A percentile compares a stretch with the other conserved stretches of the same genome.
phyloP scores from a whole-genome alignment of 495 filamentous ascomycete genomes.

The Penicillium dipodomyicola region DNA sequence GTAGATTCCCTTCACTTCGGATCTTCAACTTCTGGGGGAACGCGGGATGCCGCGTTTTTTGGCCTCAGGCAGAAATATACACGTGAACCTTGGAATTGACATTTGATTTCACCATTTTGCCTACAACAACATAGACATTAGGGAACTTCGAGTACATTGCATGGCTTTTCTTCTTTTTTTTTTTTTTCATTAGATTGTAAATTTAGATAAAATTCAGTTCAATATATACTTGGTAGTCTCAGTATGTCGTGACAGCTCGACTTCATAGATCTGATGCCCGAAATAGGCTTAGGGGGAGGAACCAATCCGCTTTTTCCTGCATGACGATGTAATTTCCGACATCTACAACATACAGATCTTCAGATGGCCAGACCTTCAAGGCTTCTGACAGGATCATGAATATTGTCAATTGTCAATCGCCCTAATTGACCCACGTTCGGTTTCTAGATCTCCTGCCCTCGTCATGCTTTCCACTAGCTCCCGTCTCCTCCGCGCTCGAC shows the following conservation, averaged over 20 bases:
- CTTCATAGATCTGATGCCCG: constrained; percentile 5
- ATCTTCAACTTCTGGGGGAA: constrained; percentile 1
- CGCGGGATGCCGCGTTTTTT: constrained; percentile 17
- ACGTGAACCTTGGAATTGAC: neutral
- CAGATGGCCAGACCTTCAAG: neutral
- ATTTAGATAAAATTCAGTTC: neutral
- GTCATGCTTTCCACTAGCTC: constrained; percentile 3
- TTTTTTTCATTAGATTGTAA: neutral
- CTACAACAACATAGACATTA: neutral
- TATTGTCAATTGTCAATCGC: constrained; percentile 1
- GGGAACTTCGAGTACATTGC: neutral
- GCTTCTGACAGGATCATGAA: neutral
- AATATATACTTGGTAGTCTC: neutral
- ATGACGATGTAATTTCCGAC: constrained; percentile 5
- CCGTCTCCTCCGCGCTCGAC: neutral
- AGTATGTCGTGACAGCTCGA: neutral
- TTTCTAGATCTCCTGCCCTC: neutral
- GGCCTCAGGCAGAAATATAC: constrained; percentile 3
- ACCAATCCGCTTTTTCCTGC: constrained; percentile 2
- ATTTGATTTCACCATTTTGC: neutral
- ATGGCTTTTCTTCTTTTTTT: too few species aligned
- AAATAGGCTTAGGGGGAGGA: constrained; percentile 7
- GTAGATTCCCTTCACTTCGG: neutral
- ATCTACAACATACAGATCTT: neutral
- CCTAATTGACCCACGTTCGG: neutral